Percentiles rank a stretch among this genome's conserved stretches.
Conservation (phyloP, 108 stramenopile species). For the Nitzschia sp. region DNA sequence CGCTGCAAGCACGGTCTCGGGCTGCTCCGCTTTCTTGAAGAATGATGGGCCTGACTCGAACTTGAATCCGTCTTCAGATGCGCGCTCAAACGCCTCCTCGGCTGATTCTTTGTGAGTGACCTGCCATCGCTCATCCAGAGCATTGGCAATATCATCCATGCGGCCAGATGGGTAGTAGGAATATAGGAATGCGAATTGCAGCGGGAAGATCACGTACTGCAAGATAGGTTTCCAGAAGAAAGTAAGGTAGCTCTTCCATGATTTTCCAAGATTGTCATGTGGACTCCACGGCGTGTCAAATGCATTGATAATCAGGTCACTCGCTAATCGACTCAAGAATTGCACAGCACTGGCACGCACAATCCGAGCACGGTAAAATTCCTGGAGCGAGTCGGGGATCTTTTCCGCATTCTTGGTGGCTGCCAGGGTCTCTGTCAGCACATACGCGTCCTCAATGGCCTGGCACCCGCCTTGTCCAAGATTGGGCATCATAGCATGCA, state of each 20-base stretch:
- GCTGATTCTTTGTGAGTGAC: slow-evolving; percentile 56
- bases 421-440: slow-evolving; percentile 87
- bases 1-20: slow-evolving; percentile 10
- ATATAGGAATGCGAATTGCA: slow-evolving; percentile 90
- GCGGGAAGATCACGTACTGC: slow-evolving; percentile 88
- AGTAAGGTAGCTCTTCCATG: slow-evolving; percentile 90
- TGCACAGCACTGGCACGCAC: slow-evolving; percentile 89
- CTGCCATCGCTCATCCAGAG: slow-evolving; percentile 72
- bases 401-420: slow-evolving; percentile 69
- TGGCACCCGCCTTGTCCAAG: slow-evolving; percentile 96
- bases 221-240: slow-evolving; percentile 92
- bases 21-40: slow-evolving; percentile 75
- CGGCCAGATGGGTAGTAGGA: slow-evolving; percentile 84
- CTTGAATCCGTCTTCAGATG: slow-evolving; percentile 62
- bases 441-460: slow-evolving; percentile 95
- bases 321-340: slow-evolving; percentile 88
- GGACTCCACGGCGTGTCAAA: slow-evolving; percentile 93
- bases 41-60: slow-evolving; percentile 66
- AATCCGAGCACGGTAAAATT: slow-evolving; percentile 90
- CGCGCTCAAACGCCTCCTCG: slow-evolving; percentile 71
- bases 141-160: slow-evolving; percentile 70
- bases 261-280: slow-evolving; percentile 82
- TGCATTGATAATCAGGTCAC: slow-evolving; percentile 95
- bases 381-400: slow-evolving; percentile 73
- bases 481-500: slow-evolving; percentile 97